Evolutionary conservation across 1,284 basidiomycete species (phyloP), one percentile per base, ranked within the genome.

Genomic region (Somion occarium): DNA sequence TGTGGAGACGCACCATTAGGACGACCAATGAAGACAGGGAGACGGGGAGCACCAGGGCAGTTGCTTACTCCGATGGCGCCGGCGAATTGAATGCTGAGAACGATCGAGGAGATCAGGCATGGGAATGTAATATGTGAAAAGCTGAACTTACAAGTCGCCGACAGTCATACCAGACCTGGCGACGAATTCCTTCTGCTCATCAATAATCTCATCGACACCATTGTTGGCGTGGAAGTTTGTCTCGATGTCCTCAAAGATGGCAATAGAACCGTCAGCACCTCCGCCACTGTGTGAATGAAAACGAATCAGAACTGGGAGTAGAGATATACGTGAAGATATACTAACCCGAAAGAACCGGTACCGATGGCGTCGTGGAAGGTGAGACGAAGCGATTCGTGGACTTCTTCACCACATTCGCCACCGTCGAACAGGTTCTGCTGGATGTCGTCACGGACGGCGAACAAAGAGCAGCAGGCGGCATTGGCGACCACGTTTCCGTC

Each of bases 311-410:
- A 34, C 30, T 15, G 30, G 7, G 15, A 34, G 30, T 15, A 7
- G 7, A 34, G 15, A 34, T 46, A 39, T 20, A 44, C 18, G 22
- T 24, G 22, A 22, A 15, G 5, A 30, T 19, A 18, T 25, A 48
- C 37, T 22, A 41, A 47, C 51, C 54, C 57, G 45, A 3, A 9
- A 38, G 18, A 26, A 7, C 44, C 60, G 42, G 56, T 71, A 3
- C 69, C 73, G 47, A 73, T 72, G 37, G 70, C 72, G 49, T 75
- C 73, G 59, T 75, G 73, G 65, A 76, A 75, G 19, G 73, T 69
- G 53, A 75, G 54, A 23, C 74, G 69, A 30, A 75, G 57, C 13
- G 72, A 65, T 51, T 73, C 71, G 55, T 72, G 74, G 23, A 69
- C 72, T 47, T 73, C 69, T 63, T 74, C 71, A 46, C 69, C 70